phyloP scores from a whole-genome alignment of 805 yeast genomes.

The Suhomyces kilbournensis region DNA sequence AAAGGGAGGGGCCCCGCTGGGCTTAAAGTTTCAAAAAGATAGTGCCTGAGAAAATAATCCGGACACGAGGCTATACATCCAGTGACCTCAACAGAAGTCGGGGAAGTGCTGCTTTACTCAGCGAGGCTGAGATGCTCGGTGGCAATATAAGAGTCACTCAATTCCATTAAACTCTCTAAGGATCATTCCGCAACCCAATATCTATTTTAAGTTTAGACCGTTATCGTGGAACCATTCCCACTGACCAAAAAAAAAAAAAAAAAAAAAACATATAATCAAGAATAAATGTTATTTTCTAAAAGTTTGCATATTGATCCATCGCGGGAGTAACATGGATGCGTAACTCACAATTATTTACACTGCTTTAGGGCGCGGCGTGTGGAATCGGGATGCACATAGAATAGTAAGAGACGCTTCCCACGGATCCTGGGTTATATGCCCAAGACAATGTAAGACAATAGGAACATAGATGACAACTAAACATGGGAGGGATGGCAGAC shows the following conservation, averaged over 20 bases:
- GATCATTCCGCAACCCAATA: not conserved
- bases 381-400: not conserved
- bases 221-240: not conserved
- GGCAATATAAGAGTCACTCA: not conserved
- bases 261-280: not conserved
- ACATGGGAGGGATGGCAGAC: not conserved
- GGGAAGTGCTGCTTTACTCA: not conserved
- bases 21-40: not conserved
- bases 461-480: not conserved
- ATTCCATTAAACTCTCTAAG: not conserved
- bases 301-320: not conserved
- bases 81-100: not conserved
- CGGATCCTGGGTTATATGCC: not conserved
- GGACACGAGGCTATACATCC: not conserved
- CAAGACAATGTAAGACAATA: not conserved
- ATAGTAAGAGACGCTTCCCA: not conserved
- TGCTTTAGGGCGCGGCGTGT: not conserved
- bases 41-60: not conserved
- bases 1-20: not conserved
- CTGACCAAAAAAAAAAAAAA: not conserved
- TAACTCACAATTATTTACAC: not conserved
- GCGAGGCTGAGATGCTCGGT: not conserved
- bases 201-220: not conserved
- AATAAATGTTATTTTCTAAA: not conserved
- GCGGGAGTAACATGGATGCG: constrained; percentile 1